phyloP scores from a whole-genome alignment of 768 basidiomycete genomes.

The Pulveroboletus sp. region DNA sequence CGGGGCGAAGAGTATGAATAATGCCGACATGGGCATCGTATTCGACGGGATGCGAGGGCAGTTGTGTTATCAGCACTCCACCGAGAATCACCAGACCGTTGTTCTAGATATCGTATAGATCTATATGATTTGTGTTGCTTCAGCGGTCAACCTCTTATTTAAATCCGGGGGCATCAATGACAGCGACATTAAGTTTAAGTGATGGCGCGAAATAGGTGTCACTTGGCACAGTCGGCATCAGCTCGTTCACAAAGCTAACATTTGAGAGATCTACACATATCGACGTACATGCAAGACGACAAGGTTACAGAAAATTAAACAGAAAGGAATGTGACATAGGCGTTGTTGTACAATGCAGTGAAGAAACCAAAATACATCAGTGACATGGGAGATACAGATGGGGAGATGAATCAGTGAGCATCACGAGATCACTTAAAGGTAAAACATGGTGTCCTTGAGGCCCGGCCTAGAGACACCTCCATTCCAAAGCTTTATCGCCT shows the following conservation, averaged over 20 bases:
- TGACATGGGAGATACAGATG: not conserved
- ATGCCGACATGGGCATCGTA: no score
- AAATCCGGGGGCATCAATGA: no score
- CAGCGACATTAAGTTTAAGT: no score
- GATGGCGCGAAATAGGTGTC: no score
- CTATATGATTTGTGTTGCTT: no score
- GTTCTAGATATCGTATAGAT: no score
- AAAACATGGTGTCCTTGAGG: slow-evolving; percentile 75
- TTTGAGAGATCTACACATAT: not conserved
- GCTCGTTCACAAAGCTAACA: not conserved
- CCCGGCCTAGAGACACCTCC: slow-evolving; percentile 46
- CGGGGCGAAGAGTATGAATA: no score
- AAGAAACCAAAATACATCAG: not conserved
- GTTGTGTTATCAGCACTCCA: no score
- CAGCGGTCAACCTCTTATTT: no score
- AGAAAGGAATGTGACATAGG: not conserved
- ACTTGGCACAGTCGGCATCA: no score
- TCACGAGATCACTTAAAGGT: slow-evolving; percentile 42
- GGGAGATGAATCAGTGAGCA: not conserved
- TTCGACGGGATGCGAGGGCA: no score
- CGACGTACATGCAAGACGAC: not conserved
- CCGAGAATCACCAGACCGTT: no score
- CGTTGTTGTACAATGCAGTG: not conserved
- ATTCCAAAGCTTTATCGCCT: slow-evolving; percentile 56
- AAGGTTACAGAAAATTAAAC: not conserved